phyloP scores from a whole-genome alignment of 345 rosid species.

The Brassica incana region DNA sequence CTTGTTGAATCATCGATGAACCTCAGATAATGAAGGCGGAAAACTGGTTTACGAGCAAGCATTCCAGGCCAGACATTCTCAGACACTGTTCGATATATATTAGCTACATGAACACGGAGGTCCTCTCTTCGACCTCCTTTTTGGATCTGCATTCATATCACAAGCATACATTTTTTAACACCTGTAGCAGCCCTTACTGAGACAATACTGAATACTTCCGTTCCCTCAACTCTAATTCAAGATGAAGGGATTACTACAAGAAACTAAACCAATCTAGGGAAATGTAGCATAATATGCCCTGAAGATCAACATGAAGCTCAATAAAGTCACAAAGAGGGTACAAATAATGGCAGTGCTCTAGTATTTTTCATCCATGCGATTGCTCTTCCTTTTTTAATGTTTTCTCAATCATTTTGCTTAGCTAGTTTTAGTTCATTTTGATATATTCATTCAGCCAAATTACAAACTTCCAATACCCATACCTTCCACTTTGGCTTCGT shows the following conservation, averaged over 20 bases:
- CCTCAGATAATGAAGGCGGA: slow-evolving; percentile 88
- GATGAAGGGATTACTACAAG: slow-evolving; percentile 10
- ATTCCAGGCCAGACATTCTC: slow-evolving; percentile 98
- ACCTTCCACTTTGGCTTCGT: slow-evolving; percentile 98
- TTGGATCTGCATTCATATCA: slow-evolving; percentile 63
- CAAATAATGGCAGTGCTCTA: slow-evolving; percentile 14
- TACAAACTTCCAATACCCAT: slow-evolving; percentile 3
- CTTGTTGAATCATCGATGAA: slow-evolving; percentile 85
- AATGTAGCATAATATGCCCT: slow-evolving; percentile 22
- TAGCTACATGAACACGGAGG: slow-evolving; percentile 81
- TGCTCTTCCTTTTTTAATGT: slow-evolving; percentile 3
- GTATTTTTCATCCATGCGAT: slow-evolving; percentile 21
- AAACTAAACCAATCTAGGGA: not conserved
- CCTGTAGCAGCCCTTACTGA: slow-evolving; percentile 5
- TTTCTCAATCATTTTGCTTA: slow-evolving; percentile 17
- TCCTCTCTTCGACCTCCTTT: slow-evolving; percentile 92
- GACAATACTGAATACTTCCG: not conserved
- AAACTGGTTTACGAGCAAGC: slow-evolving; percentile 79
- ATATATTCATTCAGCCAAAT: not conserved
- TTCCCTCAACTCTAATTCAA: slow-evolving; percentile 12
- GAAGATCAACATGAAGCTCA: slow-evolving; percentile 10
- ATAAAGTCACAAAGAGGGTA: slow-evolving; percentile 21
- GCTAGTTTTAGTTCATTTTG: not conserved
- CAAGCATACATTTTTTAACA: slow-evolving; percentile 15
- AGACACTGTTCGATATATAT: slow-evolving; percentile 85